A percentile compares a stretch with the other conserved stretches of the same genome.
Conservation (phyloP, 75 land plant genomes). For the Adiantum capillusveneris region DNA sequence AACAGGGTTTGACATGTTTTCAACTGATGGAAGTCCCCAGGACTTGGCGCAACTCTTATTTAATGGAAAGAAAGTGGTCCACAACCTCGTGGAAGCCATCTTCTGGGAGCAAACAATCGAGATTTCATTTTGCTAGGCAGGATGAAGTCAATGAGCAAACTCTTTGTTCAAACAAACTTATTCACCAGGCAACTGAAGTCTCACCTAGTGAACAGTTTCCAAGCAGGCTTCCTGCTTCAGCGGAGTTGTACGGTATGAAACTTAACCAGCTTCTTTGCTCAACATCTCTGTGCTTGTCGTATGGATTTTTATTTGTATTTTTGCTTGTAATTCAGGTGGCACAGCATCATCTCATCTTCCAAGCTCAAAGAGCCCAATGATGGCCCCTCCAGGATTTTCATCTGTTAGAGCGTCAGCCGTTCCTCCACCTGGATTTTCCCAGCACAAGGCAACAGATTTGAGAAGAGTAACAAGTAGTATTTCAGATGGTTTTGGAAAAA, state of each 20-base stretch:
- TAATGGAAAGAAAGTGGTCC: conserved; percentile 20
- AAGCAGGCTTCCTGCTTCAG: too few relatives aligned
- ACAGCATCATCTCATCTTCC: conserved; percentile 1
- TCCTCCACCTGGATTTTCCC: conserved; percentile 68
- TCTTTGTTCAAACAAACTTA: neutral
- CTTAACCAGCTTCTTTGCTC: too few relatives aligned
- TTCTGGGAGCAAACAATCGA: conserved; percentile 48
- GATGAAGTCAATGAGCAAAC: conserved; percentile 27
- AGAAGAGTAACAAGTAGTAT: conserved; percentile 15
- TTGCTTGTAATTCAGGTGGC: too few relatives aligned
- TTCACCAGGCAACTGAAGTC: too few relatives aligned
- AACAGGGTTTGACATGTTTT: conserved; percentile 46
- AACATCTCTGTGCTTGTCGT: too few relatives aligned
- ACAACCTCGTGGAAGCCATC: conserved; percentile 25
- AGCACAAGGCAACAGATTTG: conserved; percentile 26
- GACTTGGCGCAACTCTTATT: conserved; percentile 33
- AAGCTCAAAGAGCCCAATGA: conserved; percentile 34
- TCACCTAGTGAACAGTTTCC: too few relatives aligned
- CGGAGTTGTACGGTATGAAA: too few relatives aligned
- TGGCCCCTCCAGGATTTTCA: conserved; percentile 70
- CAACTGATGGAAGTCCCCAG: conserved; percentile 39
- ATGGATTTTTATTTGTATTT: too few relatives aligned
- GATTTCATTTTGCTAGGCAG: conserved; percentile 86
- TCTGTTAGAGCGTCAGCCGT: conserved; percentile 22
- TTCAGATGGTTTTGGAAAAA: too few relatives aligned